A percentile compares a stretch with the other conserved stretches of the same genome.
Evolutionary conservation across 1,284 basidiomycete species (phyloP).

Genomic region (Malassezia cuniculi): DNA sequence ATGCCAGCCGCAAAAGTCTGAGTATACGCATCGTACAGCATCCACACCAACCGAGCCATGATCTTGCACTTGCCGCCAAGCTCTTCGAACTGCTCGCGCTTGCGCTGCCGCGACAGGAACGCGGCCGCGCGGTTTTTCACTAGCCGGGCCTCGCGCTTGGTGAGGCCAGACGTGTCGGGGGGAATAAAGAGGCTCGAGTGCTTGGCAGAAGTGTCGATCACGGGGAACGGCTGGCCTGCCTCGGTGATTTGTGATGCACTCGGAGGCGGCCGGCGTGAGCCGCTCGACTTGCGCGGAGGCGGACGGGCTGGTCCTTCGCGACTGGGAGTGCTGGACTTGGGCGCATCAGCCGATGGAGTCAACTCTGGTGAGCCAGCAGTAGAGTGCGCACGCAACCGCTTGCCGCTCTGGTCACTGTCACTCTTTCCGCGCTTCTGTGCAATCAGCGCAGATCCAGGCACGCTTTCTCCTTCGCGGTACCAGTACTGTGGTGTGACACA

Average conservation of each 20-base stretch:
- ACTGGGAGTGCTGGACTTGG: too few species aligned
- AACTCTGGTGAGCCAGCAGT: too few species aligned
- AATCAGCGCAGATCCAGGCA: too few species aligned
- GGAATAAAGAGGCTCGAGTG: conserved; percentile 55
- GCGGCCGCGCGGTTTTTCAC: conserved; percentile 83
- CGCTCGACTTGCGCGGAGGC: too few species aligned
- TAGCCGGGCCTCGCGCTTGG: conserved; percentile 73
- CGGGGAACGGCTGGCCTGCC: conserved; percentile 40
- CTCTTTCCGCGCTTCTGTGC: too few species aligned
- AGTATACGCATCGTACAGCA: conserved; percentile 23
- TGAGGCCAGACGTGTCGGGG: conserved; percentile 71
- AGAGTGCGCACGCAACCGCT: too few species aligned
- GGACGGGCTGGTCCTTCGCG: too few species aligned
- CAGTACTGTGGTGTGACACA: too few species aligned
- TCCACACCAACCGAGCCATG: conserved; percentile 37
- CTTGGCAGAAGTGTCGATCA: conserved; percentile 43
- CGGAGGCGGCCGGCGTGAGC: conserved; percentile 27
- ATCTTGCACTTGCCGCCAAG: conserved; percentile 62
- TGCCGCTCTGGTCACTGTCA: too few species aligned
- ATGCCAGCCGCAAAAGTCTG: background rate
- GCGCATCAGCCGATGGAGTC: too few species aligned
- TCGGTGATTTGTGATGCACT: conserved; percentile 40
- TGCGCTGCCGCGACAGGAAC: conserved; percentile 74
- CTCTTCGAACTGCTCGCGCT: conserved; percentile 76
- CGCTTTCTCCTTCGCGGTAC: too few species aligned